Base-by-base conservation (phyloP, 2,329 filamentous ascomycete genomes). In the Corinectria fuckeliana region DNA sequence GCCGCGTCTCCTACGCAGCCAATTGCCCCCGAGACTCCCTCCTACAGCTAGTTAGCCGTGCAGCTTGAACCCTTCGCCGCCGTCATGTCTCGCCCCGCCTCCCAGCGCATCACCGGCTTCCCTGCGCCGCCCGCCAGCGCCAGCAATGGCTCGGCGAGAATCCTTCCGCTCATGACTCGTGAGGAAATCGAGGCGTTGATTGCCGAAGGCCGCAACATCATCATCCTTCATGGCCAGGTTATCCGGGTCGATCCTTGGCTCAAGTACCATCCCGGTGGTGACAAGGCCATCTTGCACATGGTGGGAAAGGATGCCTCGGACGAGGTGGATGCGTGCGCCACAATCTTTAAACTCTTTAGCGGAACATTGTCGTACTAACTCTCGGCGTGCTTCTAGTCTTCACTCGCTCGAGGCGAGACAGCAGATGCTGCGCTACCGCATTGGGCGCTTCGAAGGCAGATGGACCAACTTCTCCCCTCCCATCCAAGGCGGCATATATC, bases 391-490 rank as follows among this genome's bases (percentile, higher is more conserved):
- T 11, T 38, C 11, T 68, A 96, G 92, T 38, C 81, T 97, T 28
- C 95, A 99, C 76, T 97, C 94, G 1, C 68, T 80, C 39, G 90
- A 93, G 71, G 89, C 95, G 14, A 87, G 86, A 68, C 76, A 87
- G 58, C 86, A 86, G 68, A 97, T 97, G 92, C 77, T 86, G 60
- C 86, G 85, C 63, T 98, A 93, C 74, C 88, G 91, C 64, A 92
- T 98, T 70, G 95, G 95, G 42, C 85, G 83, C 63, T 86, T 96
- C 58, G 85, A 95, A 71, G 91, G 92, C 26, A 81, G 80, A 61
- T 99, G 95, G 95, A 80, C 81, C 62, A 97, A 97, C 75, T 96
- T 97, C 72, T 71, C 91, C 6, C 93, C 95, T 4, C 94, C 95
- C 0, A 94, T 98, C 51, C 94, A 98, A 76, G 93, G 93, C 57